Evolutionary conservation across 2,329 filamentous ascomycete species (phyloP).

Genomic region (Penicillium nordicum): DNA sequence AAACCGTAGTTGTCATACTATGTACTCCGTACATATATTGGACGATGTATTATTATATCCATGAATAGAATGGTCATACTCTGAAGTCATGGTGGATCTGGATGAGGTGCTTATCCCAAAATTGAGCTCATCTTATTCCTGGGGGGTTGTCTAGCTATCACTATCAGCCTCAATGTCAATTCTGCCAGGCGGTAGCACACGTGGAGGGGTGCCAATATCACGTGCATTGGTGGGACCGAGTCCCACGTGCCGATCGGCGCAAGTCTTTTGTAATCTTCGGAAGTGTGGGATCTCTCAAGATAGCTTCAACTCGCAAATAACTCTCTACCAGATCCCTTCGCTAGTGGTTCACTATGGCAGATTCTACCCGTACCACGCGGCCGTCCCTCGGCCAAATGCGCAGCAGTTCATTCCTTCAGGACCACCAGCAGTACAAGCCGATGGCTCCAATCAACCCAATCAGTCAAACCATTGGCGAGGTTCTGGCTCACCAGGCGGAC

Average conservation of each 20-base stretch:
- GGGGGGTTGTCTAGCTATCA: neutral
- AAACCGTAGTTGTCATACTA: neutral
- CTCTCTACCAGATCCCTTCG: neutral
- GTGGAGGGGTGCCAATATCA: neutral
- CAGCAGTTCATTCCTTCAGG: conserved; percentile 46
- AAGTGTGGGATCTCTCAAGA: conserved; percentile 2
- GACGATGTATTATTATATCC: neutral
- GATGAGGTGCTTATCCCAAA: neutral
- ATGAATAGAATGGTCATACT: neutral
- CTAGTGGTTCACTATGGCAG: conserved; percentile 24
- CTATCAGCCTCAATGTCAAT: neutral
- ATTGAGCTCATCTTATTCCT: neutral
- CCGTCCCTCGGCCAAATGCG: conserved; percentile 45
- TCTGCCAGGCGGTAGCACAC: neutral
- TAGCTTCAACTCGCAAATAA: neutral
- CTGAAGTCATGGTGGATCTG: neutral
- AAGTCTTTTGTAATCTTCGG: conserved; percentile 5
- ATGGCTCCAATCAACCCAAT: conserved; percentile 31
- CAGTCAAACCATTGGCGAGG: conserved; percentile 36
- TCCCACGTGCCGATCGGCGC: conserved; percentile 7
- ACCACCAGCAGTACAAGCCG: conserved; percentile 49
- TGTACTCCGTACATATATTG: neutral
- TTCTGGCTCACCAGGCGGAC: conserved; percentile 33
- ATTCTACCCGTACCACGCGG: conserved; percentile 33
- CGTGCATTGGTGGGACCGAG: neutral